Percentiles rank a stretch among this genome's conserved stretches.
These are phyloP conservation scores for Hirschioporus abietinus DNA, from an alignment of 768 basidiomycete species.

Conservation along the genomic window DNA sequence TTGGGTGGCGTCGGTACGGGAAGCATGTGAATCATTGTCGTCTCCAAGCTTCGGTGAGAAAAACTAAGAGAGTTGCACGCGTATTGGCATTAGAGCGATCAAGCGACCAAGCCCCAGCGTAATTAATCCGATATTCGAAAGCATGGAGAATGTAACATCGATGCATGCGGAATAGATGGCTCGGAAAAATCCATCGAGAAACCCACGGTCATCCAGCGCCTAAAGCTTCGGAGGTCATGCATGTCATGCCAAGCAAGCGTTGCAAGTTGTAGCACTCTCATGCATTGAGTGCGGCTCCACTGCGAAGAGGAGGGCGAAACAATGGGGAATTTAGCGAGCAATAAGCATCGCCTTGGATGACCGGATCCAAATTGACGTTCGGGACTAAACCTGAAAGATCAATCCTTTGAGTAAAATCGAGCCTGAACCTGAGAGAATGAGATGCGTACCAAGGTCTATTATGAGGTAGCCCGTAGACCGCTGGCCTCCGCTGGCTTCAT, in stretches of 20 bases:
- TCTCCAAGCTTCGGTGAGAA: background rate
- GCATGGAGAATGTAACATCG: background rate
- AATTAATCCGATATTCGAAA: background rate
- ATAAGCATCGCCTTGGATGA: slow-evolving; percentile 1
- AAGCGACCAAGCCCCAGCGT: background rate
- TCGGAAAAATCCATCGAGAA: background rate
- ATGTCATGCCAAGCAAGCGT: background rate
- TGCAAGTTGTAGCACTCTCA: background rate
- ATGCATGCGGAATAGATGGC: background rate
- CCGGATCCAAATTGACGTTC: background rate
- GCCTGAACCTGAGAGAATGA: background rate
- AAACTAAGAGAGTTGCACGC: background rate
- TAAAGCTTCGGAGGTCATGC: slow-evolving; percentile 3
- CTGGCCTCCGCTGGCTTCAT: background rate
- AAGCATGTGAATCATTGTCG: background rate
- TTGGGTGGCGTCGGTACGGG: background rate
- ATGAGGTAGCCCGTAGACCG: too few species aligned
- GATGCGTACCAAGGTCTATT: background rate
- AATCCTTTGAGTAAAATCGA: too few species aligned
- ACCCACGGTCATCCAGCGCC: background rate
- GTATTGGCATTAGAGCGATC: background rate
- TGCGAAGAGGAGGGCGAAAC: background rate
- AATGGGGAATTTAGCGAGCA: slow-evolving; percentile 1
- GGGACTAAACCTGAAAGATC: background rate
- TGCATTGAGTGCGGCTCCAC: background rate